These are phyloP conservation scores for Henckelia pumila DNA, from an alignment of 257 asterid genomes.

Conservation along the genomic window DNA sequence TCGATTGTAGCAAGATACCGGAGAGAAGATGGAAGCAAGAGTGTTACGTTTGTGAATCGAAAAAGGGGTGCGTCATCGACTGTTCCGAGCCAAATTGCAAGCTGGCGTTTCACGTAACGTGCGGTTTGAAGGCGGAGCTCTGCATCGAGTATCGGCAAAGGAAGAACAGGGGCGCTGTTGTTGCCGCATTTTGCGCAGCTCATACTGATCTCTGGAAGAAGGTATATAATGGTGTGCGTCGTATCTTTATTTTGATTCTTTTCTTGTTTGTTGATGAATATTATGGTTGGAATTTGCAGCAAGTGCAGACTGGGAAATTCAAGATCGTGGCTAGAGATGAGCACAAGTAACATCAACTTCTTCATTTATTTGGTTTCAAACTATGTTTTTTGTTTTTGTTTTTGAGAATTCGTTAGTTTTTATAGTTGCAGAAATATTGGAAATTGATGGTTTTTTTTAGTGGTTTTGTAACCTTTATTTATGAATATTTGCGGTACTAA, in stretches of 20 bases:
- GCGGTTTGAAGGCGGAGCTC: conserved; percentile 66
- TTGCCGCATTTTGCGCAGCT: conserved; percentile 68
- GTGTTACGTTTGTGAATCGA: conserved; percentile 55
- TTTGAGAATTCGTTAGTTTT: no score
- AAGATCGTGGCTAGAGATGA: conserved; percentile 84
- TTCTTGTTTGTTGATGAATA: no score
- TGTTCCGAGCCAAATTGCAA: conserved; percentile 77
- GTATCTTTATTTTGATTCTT: no score
- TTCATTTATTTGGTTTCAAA: not conserved
- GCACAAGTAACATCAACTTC: conserved; percentile 25
- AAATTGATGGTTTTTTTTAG: no score
- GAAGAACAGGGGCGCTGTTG: conserved; percentile 54
- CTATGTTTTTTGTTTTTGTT: no score
- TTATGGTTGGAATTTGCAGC: conserved; percentile 46
- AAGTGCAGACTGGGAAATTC: conserved; percentile 81
- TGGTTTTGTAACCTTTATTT: no score
- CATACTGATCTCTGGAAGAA: conserved; percentile 81
- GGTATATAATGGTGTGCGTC: conserved; percentile 37
- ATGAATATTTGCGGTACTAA: no score
- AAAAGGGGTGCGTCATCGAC: conserved; percentile 66
- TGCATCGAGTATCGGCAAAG: conserved; percentile 66
- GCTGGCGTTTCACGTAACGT: conserved; percentile 67
- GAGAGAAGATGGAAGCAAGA: conserved; percentile 55
- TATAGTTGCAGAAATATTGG: no score
- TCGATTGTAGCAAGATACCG: conserved; percentile 52